Evolutionary conservation across 495 filamentous ascomycete species (phyloP), one percentile per base, ranked within the genome.

Genomic region (Gamarada debralockiae): DNA sequence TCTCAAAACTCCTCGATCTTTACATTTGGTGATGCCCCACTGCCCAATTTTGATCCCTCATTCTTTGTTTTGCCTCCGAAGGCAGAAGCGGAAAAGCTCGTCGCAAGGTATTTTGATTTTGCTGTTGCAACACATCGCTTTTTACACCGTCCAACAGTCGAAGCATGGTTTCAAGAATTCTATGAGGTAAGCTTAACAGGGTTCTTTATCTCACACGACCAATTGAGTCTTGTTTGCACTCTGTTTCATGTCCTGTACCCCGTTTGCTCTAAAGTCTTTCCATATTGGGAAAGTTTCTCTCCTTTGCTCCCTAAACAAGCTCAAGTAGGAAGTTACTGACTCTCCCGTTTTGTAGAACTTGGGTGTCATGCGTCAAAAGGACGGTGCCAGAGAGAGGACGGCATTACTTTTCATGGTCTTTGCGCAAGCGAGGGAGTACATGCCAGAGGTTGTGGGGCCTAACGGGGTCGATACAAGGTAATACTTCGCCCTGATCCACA

Each of bases 101-200:
- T 68, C 13, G 48, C 60, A 29, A 56, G 59, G 31, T 73, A 71
- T 48, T 73, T 73, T 50, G 63, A 67, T 9, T 70, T 67, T 52
- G 64, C 67, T 21, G 57, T 61, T 6, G 64, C 67, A 13, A 70
- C 67, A 1, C 57, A 69, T 48, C 57, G 67, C 12, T 71, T 71
- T 37, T 52, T 73, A 4, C 68, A 73, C 46, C 58, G 67, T 1
- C 67, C 64, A 8, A 67, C 68, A 0, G 57, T 73, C 15, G 65
- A 68, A 45, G 41, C 18, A 12, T 64, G 65, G 60, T 42, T 70
- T 36, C 65, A 39, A 64, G 70, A 48, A 56, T 70, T 55, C 67
- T 56, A 70, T 48, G 62, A 62, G 13, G 43, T n/a, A n/a, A n/a
- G n/a, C n/a, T n/a, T n/a, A n/a, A n/a, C n/a, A n/a, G n/a, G n/a